Conservation (phyloP, 2,329 filamentous ascomycete genomes). For the Pyrenophora teres region DNA sequence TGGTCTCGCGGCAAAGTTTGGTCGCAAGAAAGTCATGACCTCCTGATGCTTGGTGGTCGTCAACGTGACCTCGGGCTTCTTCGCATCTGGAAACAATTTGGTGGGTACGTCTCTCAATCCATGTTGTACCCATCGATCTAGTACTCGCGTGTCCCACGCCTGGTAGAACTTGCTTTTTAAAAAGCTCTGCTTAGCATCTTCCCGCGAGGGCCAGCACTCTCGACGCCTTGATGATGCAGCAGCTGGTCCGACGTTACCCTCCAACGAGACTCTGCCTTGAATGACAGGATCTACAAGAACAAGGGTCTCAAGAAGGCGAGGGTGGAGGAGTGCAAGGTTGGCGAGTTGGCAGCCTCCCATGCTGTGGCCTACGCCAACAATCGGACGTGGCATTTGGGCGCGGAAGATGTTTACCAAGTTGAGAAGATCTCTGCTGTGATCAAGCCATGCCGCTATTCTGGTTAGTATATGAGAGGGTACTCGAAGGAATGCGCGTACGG, state of each 20-base stretch:
- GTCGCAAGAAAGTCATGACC: constrained; percentile 75
- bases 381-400: constrained; percentile 75
- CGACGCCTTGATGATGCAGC: constrained; percentile 71
- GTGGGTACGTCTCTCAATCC: constrained; percentile 79
- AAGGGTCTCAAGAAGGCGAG: constrained; percentile 75
- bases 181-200: constrained; percentile 70
- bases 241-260: constrained; percentile 53
- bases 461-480: not conserved
- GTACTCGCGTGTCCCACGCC: constrained; percentile 78
- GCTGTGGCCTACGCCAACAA: constrained; percentile 86
- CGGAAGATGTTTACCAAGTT: constrained; percentile 86
- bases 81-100: constrained; percentile 55
- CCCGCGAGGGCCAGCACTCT: constrained; percentile 79
- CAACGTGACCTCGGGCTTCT: constrained; percentile 65
- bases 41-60: constrained; percentile 87
- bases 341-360: constrained; percentile 79
- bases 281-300: constrained; percentile 87
- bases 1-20: constrained; percentile 56
- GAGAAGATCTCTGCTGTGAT: constrained; percentile 82
- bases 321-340: constrained; percentile 75
- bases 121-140: constrained; percentile 72
- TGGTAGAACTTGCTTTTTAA: constrained; percentile 74
- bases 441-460: constrained; percentile 74
- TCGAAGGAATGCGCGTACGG: constrained; percentile 60
- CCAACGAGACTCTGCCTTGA: constrained; percentile 53